These are phyloP conservation scores for Volvariella surrecta DNA, from an alignment of 1,284 basidiomycete species.

Conservation along the genomic window DNA sequence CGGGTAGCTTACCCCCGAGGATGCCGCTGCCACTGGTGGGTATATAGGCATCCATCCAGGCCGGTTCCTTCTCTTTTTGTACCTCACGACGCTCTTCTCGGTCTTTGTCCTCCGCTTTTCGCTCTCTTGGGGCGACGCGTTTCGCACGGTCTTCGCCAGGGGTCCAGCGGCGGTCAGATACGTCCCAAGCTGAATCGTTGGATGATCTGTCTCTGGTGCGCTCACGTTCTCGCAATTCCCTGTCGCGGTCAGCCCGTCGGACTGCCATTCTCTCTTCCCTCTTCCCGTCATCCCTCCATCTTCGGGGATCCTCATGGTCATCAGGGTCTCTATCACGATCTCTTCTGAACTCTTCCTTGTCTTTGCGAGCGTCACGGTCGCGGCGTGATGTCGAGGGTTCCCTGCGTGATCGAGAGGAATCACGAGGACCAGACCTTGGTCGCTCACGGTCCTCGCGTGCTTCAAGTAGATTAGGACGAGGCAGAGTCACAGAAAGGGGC, in stretches of 20 bases:
- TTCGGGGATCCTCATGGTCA: constrained; percentile 52
- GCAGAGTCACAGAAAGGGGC: constrained; percentile 17
- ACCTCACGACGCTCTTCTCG: constrained; percentile 44
- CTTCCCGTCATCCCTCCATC: constrained; percentile 75
- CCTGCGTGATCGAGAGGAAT: constrained; percentile 48
- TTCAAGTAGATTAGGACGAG: constrained; percentile 28
- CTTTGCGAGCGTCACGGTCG: constrained; percentile 30
- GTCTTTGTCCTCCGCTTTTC: constrained; percentile 42
- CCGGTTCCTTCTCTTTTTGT: constrained; percentile 76
- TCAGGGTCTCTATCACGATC: constrained; percentile 38
- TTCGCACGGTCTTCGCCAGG: constrained; percentile 47
- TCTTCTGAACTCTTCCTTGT: constrained; percentile 28
- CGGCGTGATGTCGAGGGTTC: constrained; percentile 45
- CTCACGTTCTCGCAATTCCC: constrained; percentile 22
- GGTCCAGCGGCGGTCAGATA: constrained; percentile 46
- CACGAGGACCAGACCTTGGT: constrained; percentile 50
- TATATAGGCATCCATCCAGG: constrained; percentile 89
- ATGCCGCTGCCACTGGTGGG: constrained; percentile 51
- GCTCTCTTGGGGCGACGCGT: constrained; percentile 44
- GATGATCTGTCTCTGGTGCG: constrained; percentile 36
- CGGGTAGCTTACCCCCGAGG: constrained; percentile 46
- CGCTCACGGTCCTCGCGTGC: constrained; percentile 48
- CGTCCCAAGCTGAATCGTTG: constrained; percentile 32
- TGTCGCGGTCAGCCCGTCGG: constrained; percentile 26
- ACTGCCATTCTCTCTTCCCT: constrained; percentile 61